Evolutionary conservation across 176 grass and related monocot genomes (phyloP).

Genomic region (Elaeis guineensis): DNA sequence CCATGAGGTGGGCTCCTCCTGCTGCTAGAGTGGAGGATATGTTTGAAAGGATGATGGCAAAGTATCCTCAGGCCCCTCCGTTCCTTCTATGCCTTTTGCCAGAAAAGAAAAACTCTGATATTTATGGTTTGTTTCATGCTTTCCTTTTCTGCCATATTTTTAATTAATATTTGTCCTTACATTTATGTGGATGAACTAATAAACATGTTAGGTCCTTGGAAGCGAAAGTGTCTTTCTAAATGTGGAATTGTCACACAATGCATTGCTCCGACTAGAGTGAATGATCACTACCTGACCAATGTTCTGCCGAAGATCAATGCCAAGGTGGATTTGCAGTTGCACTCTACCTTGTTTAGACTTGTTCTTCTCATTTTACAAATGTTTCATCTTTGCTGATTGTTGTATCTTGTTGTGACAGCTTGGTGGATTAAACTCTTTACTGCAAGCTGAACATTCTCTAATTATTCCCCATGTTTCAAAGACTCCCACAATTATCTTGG

Average conservation of each 20-base stretch:
- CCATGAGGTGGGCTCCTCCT: slow-evolving; percentile 39
- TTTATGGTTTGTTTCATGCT: slow-evolving; percentile 55
- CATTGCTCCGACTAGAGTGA: slow-evolving; percentile 70
- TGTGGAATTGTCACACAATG: slow-evolving; percentile 94
- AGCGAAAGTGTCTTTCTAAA: slow-evolving; percentile 71
- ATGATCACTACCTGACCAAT: slow-evolving; percentile 90
- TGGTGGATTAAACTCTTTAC: slow-evolving; percentile 70
- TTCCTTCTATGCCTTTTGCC: slow-evolving; percentile 76
- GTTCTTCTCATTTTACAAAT: neutral
- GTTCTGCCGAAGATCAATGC: slow-evolving; percentile 83
- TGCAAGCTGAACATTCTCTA: slow-evolving; percentile 43
- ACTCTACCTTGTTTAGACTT: no score
- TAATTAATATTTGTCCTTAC: no score
- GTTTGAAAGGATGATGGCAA: slow-evolving; percentile 51
- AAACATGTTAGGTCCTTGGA: slow-evolving; percentile 59
- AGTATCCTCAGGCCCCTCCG: slow-evolving; percentile 44
- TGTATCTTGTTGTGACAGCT: slow-evolving; percentile 28
- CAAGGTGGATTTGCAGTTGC: slow-evolving; percentile 30
- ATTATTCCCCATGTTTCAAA: slow-evolving; percentile 62
- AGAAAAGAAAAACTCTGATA: slow-evolving; percentile 83
- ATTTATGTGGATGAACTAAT: no score
- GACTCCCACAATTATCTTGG: slow-evolving; percentile 59
- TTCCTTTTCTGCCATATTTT: no score
- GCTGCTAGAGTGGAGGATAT: slow-evolving; percentile 60
- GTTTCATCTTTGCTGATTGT: neutral